Evolutionary conservation across 257 asterid genomes (phyloP).

Genomic region (Nicotiana obtusifolia): DNA sequence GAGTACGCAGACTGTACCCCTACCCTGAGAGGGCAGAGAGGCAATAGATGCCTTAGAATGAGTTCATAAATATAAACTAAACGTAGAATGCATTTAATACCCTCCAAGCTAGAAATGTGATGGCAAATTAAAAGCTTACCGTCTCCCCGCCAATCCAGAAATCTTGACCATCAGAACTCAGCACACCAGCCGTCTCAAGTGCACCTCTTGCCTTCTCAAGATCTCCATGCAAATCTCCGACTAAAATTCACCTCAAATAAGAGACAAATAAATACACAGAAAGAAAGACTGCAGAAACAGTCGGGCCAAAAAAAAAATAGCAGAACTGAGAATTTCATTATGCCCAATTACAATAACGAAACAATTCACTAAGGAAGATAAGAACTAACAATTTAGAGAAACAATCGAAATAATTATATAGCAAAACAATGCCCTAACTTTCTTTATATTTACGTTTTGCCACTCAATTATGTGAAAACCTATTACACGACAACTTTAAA

Average conservation of each 20-base stretch:
- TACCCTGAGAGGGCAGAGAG: too few relatives aligned
- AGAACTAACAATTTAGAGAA: neutral
- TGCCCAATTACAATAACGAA: neutral
- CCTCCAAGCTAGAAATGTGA: neutral
- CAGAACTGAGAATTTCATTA: too few relatives aligned
- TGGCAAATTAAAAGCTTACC: constrained; percentile 32
- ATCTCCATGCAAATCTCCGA: constrained; percentile 98
- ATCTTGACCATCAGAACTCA: constrained; percentile 74
- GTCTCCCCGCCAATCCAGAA: constrained; percentile 88
- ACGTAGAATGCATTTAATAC: neutral
- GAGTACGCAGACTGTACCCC: too few relatives aligned
- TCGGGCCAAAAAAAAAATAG: too few relatives aligned
- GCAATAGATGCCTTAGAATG: neutral
- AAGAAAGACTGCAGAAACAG: too few relatives aligned
- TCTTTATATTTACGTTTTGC: too few relatives aligned
- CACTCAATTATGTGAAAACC: too few relatives aligned
- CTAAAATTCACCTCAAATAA: constrained; percentile 26
- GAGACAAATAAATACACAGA: neutral
- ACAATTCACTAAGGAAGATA: constrained; percentile 4
- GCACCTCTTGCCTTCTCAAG: constrained; percentile 83
- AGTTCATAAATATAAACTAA: neutral
- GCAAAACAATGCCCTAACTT: neutral
- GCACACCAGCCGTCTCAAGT: constrained; percentile 83
- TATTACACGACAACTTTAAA: too few relatives aligned
- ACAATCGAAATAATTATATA: neutral